Evolutionary conservation across 129 eudicot species (phyloP).

Genomic region (Flaveria linearis): DNA sequence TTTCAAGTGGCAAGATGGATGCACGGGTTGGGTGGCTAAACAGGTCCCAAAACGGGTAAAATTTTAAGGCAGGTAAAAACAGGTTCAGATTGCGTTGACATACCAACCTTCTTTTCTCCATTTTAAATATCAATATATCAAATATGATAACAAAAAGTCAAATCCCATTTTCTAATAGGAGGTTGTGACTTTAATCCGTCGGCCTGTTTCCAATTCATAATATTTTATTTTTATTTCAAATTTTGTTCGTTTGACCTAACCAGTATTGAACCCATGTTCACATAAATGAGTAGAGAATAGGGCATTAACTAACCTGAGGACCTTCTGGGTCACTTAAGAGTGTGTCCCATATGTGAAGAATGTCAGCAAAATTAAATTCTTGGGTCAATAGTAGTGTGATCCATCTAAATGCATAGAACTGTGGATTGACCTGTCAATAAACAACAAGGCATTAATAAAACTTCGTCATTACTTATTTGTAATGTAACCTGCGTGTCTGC

Average conservation of each 20-base stretch:
- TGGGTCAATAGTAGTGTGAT: slow-evolving; percentile 95
- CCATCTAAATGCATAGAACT: slow-evolving; percentile 98
- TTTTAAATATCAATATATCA: not conserved
- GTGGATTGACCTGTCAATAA: slow-evolving; percentile 88
- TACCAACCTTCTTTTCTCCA: not conserved
- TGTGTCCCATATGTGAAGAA: slow-evolving; percentile 88
- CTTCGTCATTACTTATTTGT: not conserved
- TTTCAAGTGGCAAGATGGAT: too few species aligned
- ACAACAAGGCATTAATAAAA: slow-evolving; percentile 17
- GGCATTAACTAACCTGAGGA: slow-evolving; percentile 64
- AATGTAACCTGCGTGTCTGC: not conserved
- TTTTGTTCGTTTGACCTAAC: not conserved
- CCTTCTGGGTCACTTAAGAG: slow-evolving; percentile 98
- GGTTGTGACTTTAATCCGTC: not conserved
- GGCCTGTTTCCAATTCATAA: not conserved
- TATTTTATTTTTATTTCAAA: not conserved
- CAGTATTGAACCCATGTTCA: not conserved
- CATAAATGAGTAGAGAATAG: not conserved
- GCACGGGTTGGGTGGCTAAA: too few species aligned
- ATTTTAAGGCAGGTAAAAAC: not conserved
- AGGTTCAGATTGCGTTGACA: slow-evolving; percentile 5
- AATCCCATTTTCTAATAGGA: too few species aligned
- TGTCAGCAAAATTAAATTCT: slow-evolving; percentile 86
- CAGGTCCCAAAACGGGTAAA: not conserved
- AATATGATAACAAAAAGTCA: too few species aligned